Conservation (phyloP, 1,139 yeast species). For the Diutina scorzettiae region DNA sequence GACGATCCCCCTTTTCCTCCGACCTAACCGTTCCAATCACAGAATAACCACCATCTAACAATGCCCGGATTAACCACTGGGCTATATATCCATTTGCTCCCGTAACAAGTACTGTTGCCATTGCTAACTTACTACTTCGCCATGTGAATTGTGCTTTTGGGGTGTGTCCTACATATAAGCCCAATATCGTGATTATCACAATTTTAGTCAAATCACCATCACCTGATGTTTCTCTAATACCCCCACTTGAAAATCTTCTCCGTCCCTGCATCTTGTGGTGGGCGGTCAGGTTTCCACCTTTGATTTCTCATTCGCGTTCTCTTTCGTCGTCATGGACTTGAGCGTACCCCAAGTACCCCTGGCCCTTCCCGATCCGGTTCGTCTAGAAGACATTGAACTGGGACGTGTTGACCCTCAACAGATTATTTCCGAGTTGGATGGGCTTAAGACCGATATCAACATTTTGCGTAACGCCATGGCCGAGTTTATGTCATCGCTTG, state of each 20-base stretch:
- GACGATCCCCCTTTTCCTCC: conserved; percentile 16
- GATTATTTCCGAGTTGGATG: conserved; percentile 28
- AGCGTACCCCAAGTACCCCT: background rate
- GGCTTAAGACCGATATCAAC: conserved; percentile 32
- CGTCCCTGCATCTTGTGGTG: too few relatives aligned
- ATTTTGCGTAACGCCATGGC: conserved; percentile 34
- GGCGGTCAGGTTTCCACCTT: too few relatives aligned
- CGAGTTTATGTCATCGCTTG: conserved; percentile 25
- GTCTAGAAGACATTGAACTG: conserved; percentile 35
- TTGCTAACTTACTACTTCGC: background rate
- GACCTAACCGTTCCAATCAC: conserved; percentile 6
- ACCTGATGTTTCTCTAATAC: too few relatives aligned
- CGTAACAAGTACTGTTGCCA: conserved; percentile 17
- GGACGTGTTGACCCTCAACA: conserved; percentile 29
- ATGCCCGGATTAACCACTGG: conserved; percentile 12
- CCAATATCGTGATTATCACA: too few relatives aligned
- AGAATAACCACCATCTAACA: conserved; percentile 8
- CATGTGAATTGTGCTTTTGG: background rate
- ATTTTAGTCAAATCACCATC: too few relatives aligned
- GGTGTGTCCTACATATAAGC: too few relatives aligned
- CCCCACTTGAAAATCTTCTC: too few relatives aligned
- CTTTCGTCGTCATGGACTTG: too few relatives aligned
- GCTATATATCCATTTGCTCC: conserved; percentile 19
- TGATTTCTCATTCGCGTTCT: too few relatives aligned
- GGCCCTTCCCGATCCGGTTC: conserved; percentile 12